A percentile compares a stretch with the other conserved stretches of the same genome.
Conservation (phyloP, 352 stramenopile species). For the Globisporangium apiculatum region DNA sequence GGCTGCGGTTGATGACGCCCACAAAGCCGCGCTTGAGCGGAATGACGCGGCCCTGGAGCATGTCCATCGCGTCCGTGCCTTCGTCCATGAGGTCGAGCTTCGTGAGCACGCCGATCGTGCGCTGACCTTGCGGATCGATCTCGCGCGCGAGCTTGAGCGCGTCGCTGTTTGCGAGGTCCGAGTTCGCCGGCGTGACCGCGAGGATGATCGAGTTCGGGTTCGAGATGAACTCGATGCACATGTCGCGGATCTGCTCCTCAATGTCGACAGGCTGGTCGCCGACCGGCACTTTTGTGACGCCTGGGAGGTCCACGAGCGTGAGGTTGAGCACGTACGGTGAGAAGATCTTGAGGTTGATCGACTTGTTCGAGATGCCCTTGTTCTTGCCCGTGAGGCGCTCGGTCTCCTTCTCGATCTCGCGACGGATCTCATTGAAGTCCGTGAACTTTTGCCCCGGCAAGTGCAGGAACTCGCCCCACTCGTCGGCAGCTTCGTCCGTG, state of each 20-base stretch:
- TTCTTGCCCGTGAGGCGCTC: constrained; percentile 94
- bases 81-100: constrained; percentile 99
- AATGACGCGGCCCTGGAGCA: constrained; percentile 96
- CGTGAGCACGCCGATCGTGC: constrained; percentile 99
- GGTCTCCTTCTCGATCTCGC: constrained; percentile 98
- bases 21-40: constrained; percentile 97
- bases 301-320: constrained; percentile 98
- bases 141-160: constrained; percentile 96
- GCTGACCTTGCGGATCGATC: constrained; percentile 88
- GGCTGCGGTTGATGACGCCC: constrained; percentile 97
- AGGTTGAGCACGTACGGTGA: constrained; percentile 97
- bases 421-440: constrained; percentile 95
- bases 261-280: constrained; percentile 99
- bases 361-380: constrained; percentile 97
- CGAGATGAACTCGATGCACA: constrained; percentile 97
- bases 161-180: constrained; percentile 98
- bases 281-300: constrained; percentile 97
- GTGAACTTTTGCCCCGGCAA: constrained; percentile 92
- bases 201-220: constrained; percentile 99
- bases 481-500: constrained; percentile 43
- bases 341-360: constrained; percentile 99
- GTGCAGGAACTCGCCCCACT: constrained; percentile 99
- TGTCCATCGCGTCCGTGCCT: constrained; percentile 96
- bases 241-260: constrained; percentile 98
- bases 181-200: constrained; percentile 98